Base-by-base conservation (phyloP, 106 monocot species). In the Allium fistulosum region DNA sequence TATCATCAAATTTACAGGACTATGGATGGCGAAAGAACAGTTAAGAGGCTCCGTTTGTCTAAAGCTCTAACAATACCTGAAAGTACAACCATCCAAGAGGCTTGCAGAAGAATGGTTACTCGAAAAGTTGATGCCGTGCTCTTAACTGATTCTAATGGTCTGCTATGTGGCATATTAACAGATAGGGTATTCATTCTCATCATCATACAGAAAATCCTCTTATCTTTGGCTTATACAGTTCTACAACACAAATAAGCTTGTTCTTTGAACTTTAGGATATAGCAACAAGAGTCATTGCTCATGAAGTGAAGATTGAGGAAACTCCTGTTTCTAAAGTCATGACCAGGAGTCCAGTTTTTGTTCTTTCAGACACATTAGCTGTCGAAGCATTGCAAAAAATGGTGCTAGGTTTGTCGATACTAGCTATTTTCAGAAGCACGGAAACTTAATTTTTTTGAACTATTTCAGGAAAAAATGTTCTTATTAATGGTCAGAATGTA, bases 301-400 rank as follows among this genome's bases (percentile, higher is more conserved):
- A 56, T 75, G 75, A 75, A 69, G 17, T 75, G 62, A 75, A 69
- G 62, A 68, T 75, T 53, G 69, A 75, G 66, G 75, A 75, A 48
- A 67, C 67, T 53, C 75, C 74, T 49, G 81, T 74, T 50, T 81
- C 88, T n/a, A 84, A 79, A 71, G 81, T 79, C 57, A 88, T 88
- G 88, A 84, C 88, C 9, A 69, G 84, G 69, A 88, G 81, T 51
- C 88, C 88, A 59, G 49, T 79, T 46, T 88, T 88, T 76, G 88
- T 88, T 67, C 83, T 88, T 66, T 83, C 83, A 52, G 88, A 88
- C 65, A 88, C 88, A 59, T 52, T 88, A 66, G 88, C 88, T 13
- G 80, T 88, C 57, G 88, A 88, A 50, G 88, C 88, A 80, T 62
- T 88, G 78, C 88, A 88, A 73, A 88, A 88, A 74, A 88, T 88